Base-by-base conservation (phyloP, 192 early-diverging fungal species). In the Chytriomyces sp. region DNA sequence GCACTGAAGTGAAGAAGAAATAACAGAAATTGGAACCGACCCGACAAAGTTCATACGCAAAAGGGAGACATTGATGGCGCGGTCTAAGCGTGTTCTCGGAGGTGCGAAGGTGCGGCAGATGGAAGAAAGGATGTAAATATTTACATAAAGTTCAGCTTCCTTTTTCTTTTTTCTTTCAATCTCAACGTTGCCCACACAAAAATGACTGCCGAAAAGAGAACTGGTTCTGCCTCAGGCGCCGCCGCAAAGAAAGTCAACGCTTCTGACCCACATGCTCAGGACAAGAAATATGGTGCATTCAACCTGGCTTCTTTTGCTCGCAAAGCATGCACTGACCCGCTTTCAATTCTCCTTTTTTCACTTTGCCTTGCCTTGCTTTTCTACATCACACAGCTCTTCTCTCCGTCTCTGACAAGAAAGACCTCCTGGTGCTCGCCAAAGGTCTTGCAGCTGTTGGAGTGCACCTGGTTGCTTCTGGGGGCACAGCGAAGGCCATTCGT, bases 371-470 rank as follows among this genome's bases (percentile, higher is more conserved):
- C 53, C n/a, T 44, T 26, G 49, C 26, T 2, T 59, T 8, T 18
- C 20, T 45, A 5, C 46, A 24, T 65, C 50, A 68, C 8, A 69
- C 69, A 81, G 86, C 86, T 7, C 76, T 88, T 45, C 93, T 99
- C 45, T 98, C 97, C 66, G 95, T 99, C 66, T 97, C 95, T 82
- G 95, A 99, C 90, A 99, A 99, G 88, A 96, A 95, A 61, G 95
- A 92, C 48, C 92, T 99, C 23, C 65, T 97, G 24, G 92, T 94
- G 59, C 91, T 99, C 67, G 97, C 95, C 65, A 92, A 89, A 79
- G 91, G 89, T 67, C 88, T 99, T 43, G 82, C 88, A 75, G 88
- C 76, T 60, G 87, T 94, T 75, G 90, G 91, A 75, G 87, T 98
- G 66, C 85, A 89, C 77, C 89, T 99, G 64, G 87, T 99, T 35